Base-by-base conservation (phyloP, 1,139 yeast genomes). In the Yamadazyma blattariae region DNA sequence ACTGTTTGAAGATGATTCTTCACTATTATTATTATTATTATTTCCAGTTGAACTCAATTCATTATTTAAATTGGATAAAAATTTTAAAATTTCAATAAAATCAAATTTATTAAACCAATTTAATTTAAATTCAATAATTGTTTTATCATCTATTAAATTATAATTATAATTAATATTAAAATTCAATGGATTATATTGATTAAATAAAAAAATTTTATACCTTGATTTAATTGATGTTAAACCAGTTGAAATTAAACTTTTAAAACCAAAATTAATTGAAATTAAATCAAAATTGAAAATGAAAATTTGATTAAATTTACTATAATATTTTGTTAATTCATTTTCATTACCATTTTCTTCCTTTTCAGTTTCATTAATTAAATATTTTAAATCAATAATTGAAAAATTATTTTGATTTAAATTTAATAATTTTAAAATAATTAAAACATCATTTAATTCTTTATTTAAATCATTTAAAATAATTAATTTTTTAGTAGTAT, bases 401-500 rank as follows among this genome's bases (percentile, higher is more conserved):
- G 56, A 46, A 11, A 67, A 47, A n/a, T 45, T 44, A 10, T 44
- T 44, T 29, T 58, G 61, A 26, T 56, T 50, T n/a, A 67, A 45
- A 2, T 48, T 42, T 29, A 66, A 54, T 33, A 64, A 55, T 34
- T 57, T 57, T 18, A 65, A 38, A 7, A 65, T 62, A 20, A 67
- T 50, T 11, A 66, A 50, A 8, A 67, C 50, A 40, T 68, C 74
- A 46, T 67, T 67, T 16, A 63, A 46, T 38, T 67, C 71, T 29
- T 50, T 54, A 4, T 38, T 35, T 10, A 50, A 35, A 37, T 64
- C 62, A 37, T 57, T 55, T 16, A 67, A 47, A 3, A 67, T 41
- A 6, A 67, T 44, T 32, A 67, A 45, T 5, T 57, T 38, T 20
- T 51, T 45, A n/a, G 54, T 52, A 3, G 29, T 15, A 31, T 37